Evolutionary conservation across 148 eudicot genomes (phyloP), one percentile per base, ranked within the genome.

Genomic region (Arctostaphylos glauca): DNA sequence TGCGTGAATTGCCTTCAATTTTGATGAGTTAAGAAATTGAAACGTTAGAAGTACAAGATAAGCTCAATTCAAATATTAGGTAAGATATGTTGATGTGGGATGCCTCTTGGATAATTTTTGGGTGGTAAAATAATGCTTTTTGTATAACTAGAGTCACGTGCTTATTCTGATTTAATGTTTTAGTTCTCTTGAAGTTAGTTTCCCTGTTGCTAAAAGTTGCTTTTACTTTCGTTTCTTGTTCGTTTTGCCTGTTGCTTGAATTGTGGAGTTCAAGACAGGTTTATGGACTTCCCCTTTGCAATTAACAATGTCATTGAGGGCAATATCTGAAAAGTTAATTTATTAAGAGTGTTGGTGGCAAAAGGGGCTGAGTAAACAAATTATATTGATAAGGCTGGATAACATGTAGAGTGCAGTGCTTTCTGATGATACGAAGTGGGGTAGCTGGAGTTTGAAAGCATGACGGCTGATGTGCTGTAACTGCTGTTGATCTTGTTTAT

Each of bases 231-330:
- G 19, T 46, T 13, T 46, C 13, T 15, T 5, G 44, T n/a, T 46
- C 13, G 4, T 23, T 54, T 73, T 73, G 21, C n/a, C 53, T 79
- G 43, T n/a, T 46, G 14, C 41, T 79, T n/a, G 18, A 60, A 79
- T 59, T 21, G 25, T 59, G 43, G 19, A 78, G 25, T 60, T 38
- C 5, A 47, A 60, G 54, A 62, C 1, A 16, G 31, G 72, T 47
- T 9, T 48, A 12, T n/a, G 76, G 56, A 13, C 54, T 60, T 60
- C 81, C 38, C 16, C 44, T 79, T 60, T 0, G 49, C 13, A 43
- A 41, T 78, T 8, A 41, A 41, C 64, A 77, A 77, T 78, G 31
- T 78, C 67, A 78, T 47, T 10, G 70, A 31, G 56, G 80, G 80
- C 21, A 58, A 43, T 18, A 0, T 56, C 68, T 19, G 15, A 78